Evolutionary conservation across 441 rosid species (phyloP).

Genomic region (Pelargonium hybrid): DNA sequence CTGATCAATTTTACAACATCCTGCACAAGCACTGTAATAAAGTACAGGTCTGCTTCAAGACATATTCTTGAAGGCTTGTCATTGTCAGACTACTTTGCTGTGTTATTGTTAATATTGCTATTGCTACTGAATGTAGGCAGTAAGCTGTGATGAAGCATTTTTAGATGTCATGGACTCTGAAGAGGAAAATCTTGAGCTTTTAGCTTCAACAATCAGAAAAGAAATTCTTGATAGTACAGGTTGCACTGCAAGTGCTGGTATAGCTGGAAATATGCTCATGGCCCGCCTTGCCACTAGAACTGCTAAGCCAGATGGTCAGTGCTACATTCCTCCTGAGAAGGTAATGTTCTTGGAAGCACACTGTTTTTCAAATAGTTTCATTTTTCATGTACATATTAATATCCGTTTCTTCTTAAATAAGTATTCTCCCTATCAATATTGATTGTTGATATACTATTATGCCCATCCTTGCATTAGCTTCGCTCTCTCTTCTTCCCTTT

Average conservation of each 20-base stretch:
- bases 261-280: constrained; percentile 84
- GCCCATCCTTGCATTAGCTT: neutral
- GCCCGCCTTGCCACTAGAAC: constrained; percentile 90
- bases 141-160: constrained; percentile 97
- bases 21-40: constrained; percentile 69
- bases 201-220: constrained; percentile 61
- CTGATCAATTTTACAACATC: constrained; percentile 76
- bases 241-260: constrained; percentile 88
- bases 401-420: neutral
- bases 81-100: neutral
- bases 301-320: constrained; percentile 93
- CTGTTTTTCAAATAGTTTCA: neutral
- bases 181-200: constrained; percentile 44
- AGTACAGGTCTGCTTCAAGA: constrained; percentile 56
- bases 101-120: constrained; percentile 15
- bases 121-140: constrained; percentile 45
- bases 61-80: constrained; percentile 11
- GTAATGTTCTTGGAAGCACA: constrained; percentile 21
- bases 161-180: constrained; percentile 48
- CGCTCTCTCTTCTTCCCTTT: neutral
- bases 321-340: constrained; percentile 50
- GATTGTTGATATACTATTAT: neutral
- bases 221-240: constrained; percentile 73
- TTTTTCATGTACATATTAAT: constrained; percentile 8
- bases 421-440: neutral